Base-by-base conservation (phyloP, 768 basidiomycete species). In the Cubamyces sp. region DNA sequence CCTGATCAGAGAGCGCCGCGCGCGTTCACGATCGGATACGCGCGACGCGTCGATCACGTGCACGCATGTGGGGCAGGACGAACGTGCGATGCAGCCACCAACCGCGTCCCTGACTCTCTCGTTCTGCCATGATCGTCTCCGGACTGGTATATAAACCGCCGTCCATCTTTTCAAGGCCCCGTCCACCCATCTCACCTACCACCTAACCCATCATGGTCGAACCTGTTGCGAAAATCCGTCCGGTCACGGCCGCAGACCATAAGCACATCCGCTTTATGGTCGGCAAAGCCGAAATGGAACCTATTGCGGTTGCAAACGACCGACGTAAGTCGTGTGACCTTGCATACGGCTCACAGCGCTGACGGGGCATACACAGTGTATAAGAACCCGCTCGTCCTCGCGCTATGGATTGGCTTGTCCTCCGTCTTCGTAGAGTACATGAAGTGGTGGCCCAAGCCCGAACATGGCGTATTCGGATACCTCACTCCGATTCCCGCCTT, bases 241-340 rank as follows among this genome's bases (percentile, higher is more conserved):
- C 75, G 0, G 85, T 80, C 68, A 63, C 70, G 25, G 62, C 77
- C 12, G 68, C 72, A 5, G 91, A 93, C 71, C 77, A 83, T 60
- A 90, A 84, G 65, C 69, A 80, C 7, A 81, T 84, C n/a, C 82
- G 78, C 51, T 91, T 91, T 73, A 78, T 80, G 67, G 74, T 91
- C 21, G 87, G 84, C 45, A 86, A 87, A 71, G 77, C 85, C 15
- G 79, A 81, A 41, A 85, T 92, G 81, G 88, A 89, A 66, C 76
- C 78, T 16, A 79, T 92, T 42, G 86, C 87, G 4, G 76, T 78
- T 11, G 91, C 91, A 19, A 93, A 93, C 69, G 79, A 74, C 61
- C 76, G 74, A 73, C 77, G 90, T 86, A 64, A 48, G 78, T 74
- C 12, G 25, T 34, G 42, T 53, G 4, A 37, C 19, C 46, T 51